Evolutionary conservation across 495 filamentous ascomycete genomes (phyloP).

Genomic region (Aspergillus nidulans): DNA sequence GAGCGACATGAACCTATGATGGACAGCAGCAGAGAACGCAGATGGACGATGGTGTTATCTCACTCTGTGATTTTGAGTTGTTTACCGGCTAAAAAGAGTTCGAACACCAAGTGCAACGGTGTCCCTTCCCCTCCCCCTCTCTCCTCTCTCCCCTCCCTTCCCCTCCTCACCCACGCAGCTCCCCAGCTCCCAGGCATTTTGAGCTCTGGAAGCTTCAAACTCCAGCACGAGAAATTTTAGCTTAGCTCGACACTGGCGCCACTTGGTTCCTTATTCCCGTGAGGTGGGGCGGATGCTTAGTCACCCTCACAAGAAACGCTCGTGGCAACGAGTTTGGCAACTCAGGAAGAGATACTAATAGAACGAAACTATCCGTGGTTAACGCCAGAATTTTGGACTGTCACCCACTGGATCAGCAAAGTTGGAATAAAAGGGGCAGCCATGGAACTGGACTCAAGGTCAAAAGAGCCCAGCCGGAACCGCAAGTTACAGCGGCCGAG

Average conservation of each 20-base stretch:
- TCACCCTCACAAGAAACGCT: slow-evolving; percentile 10
- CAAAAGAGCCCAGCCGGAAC: not conserved
- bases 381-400: slow-evolving; percentile 4
- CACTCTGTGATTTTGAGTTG: not conserved
- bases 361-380: not conserved
- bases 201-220: slow-evolving; percentile 19
- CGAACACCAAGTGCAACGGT: slow-evolving; percentile 14
- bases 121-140: slow-evolving; percentile 8
- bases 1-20: not conserved
- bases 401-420: slow-evolving; percentile 3
- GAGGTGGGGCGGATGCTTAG: slow-evolving; percentile 10
- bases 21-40: not conserved
- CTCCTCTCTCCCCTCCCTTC: slow-evolving; percentile 4
- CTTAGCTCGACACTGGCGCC: slow-evolving; percentile 24
- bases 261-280: slow-evolving; percentile 26
- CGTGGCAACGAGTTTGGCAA: no score
- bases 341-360: not conserved
- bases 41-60: slow-evolving; percentile 5
- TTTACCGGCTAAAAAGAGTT: not conserved
- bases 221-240: slow-evolving; percentile 17
- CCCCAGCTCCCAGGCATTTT: slow-evolving; percentile 14
- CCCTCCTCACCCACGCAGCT: slow-evolving; percentile 12
- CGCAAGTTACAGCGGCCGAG: not conserved
- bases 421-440: slow-evolving; percentile 6
- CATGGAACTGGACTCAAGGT: not conserved